Conservation (phyloP, 345 rosid genomes). For the Brassica carinata region DNA sequence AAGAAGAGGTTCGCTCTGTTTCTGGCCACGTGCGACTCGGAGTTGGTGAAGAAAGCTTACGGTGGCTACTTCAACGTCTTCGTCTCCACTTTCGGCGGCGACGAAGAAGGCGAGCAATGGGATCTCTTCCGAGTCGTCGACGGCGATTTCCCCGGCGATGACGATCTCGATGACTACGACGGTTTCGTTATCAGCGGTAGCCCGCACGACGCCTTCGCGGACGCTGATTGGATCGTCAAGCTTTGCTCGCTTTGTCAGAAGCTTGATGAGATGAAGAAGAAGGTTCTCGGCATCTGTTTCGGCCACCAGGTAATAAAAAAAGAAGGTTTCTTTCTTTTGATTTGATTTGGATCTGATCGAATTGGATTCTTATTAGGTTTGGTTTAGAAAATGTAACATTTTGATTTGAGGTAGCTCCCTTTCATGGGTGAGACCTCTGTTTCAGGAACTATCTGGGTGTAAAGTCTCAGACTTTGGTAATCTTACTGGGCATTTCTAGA, state of each 20-base stretch:
- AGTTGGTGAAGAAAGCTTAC: constrained; percentile 63
- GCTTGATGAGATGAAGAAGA: constrained; percentile 75
- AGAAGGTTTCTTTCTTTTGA: neutral
- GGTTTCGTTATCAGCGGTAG: constrained; percentile 88
- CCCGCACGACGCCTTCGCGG: constrained; percentile 76
- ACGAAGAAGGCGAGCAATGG: constrained; percentile 64
- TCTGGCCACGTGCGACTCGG: constrained; percentile 68
- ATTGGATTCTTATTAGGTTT: neutral
- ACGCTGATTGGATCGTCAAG: constrained; percentile 74
- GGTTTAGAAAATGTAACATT: neutral
- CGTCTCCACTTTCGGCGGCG: constrained; percentile 61
- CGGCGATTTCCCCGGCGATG: constrained; percentile 71
- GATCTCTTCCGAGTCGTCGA: constrained; percentile 71
- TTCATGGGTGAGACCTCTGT: neutral
- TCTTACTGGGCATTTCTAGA: neutral
- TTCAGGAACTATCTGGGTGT: neutral
- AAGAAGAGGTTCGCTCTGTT: constrained; percentile 62
- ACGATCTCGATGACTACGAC: constrained; percentile 59
- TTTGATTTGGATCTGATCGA: neutral
- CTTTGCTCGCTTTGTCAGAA: constrained; percentile 63
- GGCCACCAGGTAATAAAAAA: constrained; percentile 74
- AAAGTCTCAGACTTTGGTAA: neutral
- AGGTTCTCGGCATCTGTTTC: constrained; percentile 84
- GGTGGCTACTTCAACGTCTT: constrained; percentile 88
- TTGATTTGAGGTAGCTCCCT: neutral